Base-by-base conservation (phyloP, 2,329 filamentous ascomycete genomes). In the Bipolaris sorokiniana region DNA sequence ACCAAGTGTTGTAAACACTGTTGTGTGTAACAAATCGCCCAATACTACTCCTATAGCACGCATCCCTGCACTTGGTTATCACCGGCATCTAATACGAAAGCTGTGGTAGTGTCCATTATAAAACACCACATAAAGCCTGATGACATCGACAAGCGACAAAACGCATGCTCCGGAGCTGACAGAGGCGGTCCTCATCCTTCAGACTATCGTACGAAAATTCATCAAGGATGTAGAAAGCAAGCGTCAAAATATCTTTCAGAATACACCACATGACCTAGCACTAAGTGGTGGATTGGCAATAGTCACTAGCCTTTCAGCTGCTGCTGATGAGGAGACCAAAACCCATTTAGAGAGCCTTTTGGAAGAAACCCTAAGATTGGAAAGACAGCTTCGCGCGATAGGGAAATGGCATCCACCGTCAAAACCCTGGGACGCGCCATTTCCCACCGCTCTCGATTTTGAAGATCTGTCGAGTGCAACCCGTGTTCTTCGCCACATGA, bases 401-500 rank as follows among this genome's bases (percentile, higher is more conserved):
- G 53, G 48, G 4, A 51, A 50, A 10, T 66, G 63, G 63, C 42
- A 42, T 16, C 50, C 48, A 20, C 47, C 57, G 28, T n/a, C 38
- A 23, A 7, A 16, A 13, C n/a, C 49, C 16, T n/a, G 23, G 9
- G 40, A 51, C 11, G 26, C 42, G 20, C 37, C 49, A 16, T 22
- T 40, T 18, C 42, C 56, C 16, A 18, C 46, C 7, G 48, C 62
- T 26, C 52, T 64, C 33, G 63, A 66, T 31, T 40, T 66, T 3
- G 4, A 31, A 22, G 62, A 66, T 22, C 50, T 66, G 1, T 51
- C 48, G 7, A 54, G 48, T 11, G 62, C 64, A 1, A 51, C 60
- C 38, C 36, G 40, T 9, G 44, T 64, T 33, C 53, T 66, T 18
- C 26, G 48, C 16, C 48, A 61, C 23, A 33, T 62, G 11, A 31